Conservation (phyloP, 768 basidiomycete species). For the Xerocomellus amylosporus region DNA sequence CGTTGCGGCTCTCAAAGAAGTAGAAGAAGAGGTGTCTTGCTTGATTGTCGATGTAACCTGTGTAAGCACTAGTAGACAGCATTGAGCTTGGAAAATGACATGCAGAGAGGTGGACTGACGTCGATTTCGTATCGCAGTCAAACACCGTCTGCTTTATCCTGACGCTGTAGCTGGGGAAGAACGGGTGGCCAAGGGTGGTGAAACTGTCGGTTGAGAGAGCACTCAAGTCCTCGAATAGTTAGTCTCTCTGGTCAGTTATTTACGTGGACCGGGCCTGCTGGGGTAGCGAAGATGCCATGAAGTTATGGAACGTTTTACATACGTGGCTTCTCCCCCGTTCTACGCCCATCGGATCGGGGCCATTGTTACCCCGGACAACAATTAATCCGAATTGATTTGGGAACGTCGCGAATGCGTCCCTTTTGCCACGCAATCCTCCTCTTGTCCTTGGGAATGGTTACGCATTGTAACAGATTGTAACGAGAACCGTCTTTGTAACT, state of each 20-base stretch:
- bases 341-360: not conserved
- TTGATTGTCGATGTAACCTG: constrained; percentile 63
- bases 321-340: not conserved
- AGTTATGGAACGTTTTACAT: no score
- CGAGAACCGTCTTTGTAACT: not conserved
- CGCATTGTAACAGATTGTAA: no score
- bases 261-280: not conserved
- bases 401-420: not conserved
- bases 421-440: not conserved
- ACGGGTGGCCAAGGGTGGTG: constrained; percentile 38
- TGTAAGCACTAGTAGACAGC: constrained; percentile 46
- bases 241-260: not conserved
- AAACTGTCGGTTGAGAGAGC: constrained; percentile 31
- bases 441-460: not conserved
- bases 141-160: constrained; percentile 38
- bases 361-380: not conserved
- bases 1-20: constrained; percentile 65
- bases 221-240: constrained; percentile 11
- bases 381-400: not conserved
- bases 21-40: constrained; percentile 67
- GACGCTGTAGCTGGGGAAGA: constrained; percentile 41
- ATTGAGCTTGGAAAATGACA: not conserved
- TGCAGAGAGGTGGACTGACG: constrained; percentile 19
- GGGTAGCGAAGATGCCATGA: no score
- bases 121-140: constrained; percentile 23